Evolutionary conservation across 768 basidiomycete species (phyloP).

Genomic region (Boletus tylopilopsis): DNA sequence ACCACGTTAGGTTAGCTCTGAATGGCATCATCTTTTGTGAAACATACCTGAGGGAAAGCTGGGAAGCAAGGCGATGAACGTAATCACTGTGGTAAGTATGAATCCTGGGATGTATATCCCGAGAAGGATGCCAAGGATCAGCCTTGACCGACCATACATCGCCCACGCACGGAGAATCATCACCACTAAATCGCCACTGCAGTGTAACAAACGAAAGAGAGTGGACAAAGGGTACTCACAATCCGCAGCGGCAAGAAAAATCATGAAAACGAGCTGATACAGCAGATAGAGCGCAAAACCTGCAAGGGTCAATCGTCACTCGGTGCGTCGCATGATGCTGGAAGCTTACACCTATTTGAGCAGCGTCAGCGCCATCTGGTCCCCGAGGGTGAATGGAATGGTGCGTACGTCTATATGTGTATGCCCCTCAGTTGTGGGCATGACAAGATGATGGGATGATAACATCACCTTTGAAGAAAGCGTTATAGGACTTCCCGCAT

Average conservation of each 20-base stretch:
- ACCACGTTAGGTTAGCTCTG: too few species aligned
- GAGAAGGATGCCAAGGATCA: conserved; percentile 4
- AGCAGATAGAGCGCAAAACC: not conserved
- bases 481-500: not conserved
- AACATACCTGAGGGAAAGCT: too few species aligned
- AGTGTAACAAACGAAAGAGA: not conserved
- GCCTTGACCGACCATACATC: conserved; percentile 1
- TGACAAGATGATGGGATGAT: too few species aligned
- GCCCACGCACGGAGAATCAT: conserved; percentile 3
- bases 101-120: not conserved
- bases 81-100: not conserved
- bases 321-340: too few species aligned
- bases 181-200: not conserved
- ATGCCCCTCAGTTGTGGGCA: too few species aligned
- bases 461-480: too few species aligned
- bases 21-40: too few species aligned
- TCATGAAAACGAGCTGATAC: not conserved
- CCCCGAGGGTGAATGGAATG: too few species aligned
- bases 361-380: too few species aligned
- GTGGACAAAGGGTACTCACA: not conserved
- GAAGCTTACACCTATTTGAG: too few species aligned
- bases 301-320: not conserved
- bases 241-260: conserved; percentile 5
- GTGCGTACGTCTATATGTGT: too few species aligned
- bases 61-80: not conserved